Evolutionary conservation across 2,329 filamentous ascomycete genomes (phyloP), one percentile per base, ranked within the genome.

Genomic region (Amesomyces nigricolor): DNA sequence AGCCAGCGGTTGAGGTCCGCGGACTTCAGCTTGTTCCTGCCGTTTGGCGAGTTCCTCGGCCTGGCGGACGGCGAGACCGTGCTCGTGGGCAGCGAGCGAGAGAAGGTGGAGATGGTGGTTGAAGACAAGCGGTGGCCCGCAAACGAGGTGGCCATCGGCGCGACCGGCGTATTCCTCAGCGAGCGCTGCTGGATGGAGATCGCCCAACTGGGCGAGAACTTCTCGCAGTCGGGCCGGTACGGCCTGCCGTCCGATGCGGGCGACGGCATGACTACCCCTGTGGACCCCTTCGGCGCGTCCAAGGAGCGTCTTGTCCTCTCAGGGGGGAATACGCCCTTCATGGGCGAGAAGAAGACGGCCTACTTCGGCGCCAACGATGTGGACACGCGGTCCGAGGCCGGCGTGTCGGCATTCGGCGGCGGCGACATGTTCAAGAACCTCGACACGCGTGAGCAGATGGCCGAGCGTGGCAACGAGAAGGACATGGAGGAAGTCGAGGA

Each of bases 361-460:
- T 96, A 96, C 68, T 96, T 96, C 65, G 87, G 87, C 51, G 76
- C 73, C 57, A 84, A 86, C 49, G 91, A 95, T 56, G 70, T 88
- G 9, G 94, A 99, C 68, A 78, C 85, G 7, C 89, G 91, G 43
- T 97, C 94, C 30, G 94, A 99, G 50, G 91, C 92, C 7, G 92
- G 91, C 4, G 87, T 81, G 2, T 96, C 92, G n/a, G 91, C 89
- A 5, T 87, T 96, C 68, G 88, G 91, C 47, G 88, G 82, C 51
- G 91, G 94, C 7, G 94, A 99, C 69, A 96, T 99, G 92, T 99
- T 99, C 78, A 89, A 91, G 67, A 96, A 96, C 65, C 78, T 97
- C 7, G 92, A 97, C 63, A 96, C 92, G 6, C 83, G 90, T 60
- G 88, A 95, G 68, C 89, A 96, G 68, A 90, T 99, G 82, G 89